Conservation (phyloP, 192 early-diverging fungal genomes). For the Neocallimastix lanati region DNA sequence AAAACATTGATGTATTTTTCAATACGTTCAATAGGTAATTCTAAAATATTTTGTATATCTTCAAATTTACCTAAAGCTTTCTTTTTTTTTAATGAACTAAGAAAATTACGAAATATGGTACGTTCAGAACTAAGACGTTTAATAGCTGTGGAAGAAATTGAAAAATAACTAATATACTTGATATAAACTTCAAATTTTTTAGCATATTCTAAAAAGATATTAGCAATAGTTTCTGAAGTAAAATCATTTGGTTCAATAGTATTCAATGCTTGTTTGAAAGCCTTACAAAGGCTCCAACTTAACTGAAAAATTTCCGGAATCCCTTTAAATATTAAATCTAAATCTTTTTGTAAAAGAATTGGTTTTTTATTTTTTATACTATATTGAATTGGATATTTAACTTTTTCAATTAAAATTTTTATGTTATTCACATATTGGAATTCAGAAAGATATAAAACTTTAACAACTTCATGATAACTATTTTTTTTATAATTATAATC, state of each 20-base stretch:
- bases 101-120: not conserved
- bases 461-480: not conserved
- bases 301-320: not conserved
- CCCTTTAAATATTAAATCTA: not conserved
- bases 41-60: not conserved
- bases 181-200: not conserved
- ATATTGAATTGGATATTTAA: not conserved
- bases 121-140: not conserved
- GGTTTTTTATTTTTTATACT: not conserved
- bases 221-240: not conserved
- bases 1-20: not conserved
- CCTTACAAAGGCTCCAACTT: not conserved
- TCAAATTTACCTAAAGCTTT: not conserved
- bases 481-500: not conserved
- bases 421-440: not conserved
- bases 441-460: not conserved
- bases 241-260: not conserved
- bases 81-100: not conserved
- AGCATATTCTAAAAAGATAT: not conserved
- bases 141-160: not conserved
- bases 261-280: not conserved
- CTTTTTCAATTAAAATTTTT: not conserved
- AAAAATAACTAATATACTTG: not conserved
- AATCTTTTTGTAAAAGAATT: not conserved
- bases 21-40: not conserved